Evolutionary conservation across 2,329 filamentous ascomycete genomes (phyloP), one percentile per base, ranked within the genome.

Genomic region (Kalmusia sp.): DNA sequence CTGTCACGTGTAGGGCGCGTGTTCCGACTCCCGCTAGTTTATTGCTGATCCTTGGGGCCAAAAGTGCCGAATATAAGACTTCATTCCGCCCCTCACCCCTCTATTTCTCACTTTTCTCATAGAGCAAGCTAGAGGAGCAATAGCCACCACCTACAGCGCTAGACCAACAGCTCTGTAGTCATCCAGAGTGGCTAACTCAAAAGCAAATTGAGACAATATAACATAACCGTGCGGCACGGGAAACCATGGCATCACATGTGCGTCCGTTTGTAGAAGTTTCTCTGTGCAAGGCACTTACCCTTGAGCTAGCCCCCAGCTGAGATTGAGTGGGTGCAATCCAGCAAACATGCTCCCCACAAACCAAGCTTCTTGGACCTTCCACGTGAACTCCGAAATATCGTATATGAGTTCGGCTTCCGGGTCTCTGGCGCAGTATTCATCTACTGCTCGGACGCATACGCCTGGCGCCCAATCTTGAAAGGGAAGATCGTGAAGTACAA

Each of bases 301-400:
- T 31, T 24, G 19, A 25, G 2, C 12, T 24, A 50, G 47, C 27
- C 4, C 4, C 6, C 21, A 33, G 11, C 9, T 24, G 38, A 14
- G 7, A 52, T 61, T 12, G 46, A 53, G 25, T 69, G 66, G 68
- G 30, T 39, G 28, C 55, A 59, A 31, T 70, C 68, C 1, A 45
- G 38, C 15, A 70, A 68, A 50, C 43, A 51, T 19, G 39, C 43
- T 12, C 43, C 50, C 4, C 14, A 28, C 11, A 51, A 30, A 17
- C 38, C 59, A 1, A 58, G 67, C 31, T 68, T 73, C 35, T 51
- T 73, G 3, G 68, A 73, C 44, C 59, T 73, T 1, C 68, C 70
- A 2, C 63, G 64, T n/a, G 70, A 73, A 38, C 45, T 73, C 5
- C 53, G 70, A 17, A 67, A 72, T 40, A 25, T 60, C 2, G 52